These are phyloP conservation scores for Solanum appendiculatum DNA, from an alignment of 257 asterid species.

Conservation along the genomic window DNA sequence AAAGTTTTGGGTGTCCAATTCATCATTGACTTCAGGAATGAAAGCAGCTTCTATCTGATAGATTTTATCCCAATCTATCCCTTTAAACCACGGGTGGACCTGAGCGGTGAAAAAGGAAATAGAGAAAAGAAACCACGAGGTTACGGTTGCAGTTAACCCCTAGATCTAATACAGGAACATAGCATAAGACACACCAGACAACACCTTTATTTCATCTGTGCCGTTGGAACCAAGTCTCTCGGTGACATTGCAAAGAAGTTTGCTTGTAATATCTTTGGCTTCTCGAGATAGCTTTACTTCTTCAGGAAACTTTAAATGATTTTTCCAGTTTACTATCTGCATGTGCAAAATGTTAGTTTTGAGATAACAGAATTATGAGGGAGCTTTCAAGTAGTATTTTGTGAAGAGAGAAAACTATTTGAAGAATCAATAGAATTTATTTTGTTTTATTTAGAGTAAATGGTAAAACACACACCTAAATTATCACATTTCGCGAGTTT, in stretches of 20 bases:
- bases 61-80: conserved; percentile 69
- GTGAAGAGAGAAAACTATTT: background rate
- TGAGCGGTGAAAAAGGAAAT: conserved; percentile 10
- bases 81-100: conserved; percentile 89
- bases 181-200: conserved; percentile 33
- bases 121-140: background rate
- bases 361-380: background rate
- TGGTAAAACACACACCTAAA: background rate
- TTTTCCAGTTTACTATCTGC: conserved; percentile 96
- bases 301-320: conserved; percentile 86
- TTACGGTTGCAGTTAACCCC: conserved; percentile 6
- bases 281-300: conserved; percentile 74
- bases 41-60: conserved; percentile 86
- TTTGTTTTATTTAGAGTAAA: background rate
- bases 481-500: background rate
- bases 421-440: background rate
- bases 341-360: background rate
- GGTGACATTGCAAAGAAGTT: conserved; percentile 75
- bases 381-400: background rate
- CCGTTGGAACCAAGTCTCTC: conserved; percentile 92
- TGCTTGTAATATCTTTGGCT: conserved; percentile 78
- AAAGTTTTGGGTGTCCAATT: conserved; percentile 87
- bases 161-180: conserved; percentile 11
- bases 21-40: conserved; percentile 87
- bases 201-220: conserved; percentile 84